Evolutionary conservation across 331 rosid species (phyloP).

Genomic region (Malus hybrid): DNA sequence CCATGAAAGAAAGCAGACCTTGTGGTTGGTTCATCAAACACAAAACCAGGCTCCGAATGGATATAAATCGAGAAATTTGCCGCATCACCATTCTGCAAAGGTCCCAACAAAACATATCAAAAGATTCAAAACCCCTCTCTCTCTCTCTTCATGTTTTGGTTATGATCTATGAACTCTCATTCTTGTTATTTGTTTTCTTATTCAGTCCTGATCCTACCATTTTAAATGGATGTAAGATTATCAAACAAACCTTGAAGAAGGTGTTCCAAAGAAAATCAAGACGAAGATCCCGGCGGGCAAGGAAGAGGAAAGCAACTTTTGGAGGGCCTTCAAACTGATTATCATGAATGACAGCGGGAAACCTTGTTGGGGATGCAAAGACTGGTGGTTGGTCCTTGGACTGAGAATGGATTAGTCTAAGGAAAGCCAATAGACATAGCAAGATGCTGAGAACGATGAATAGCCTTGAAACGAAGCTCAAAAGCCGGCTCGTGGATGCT

Average conservation of each 20-base stretch:
- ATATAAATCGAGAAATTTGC: constrained; percentile 64
- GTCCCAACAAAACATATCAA: neutral
- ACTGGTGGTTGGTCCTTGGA: constrained; percentile 20
- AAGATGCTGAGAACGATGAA: constrained; percentile 34
- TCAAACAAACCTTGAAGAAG: constrained; percentile 63
- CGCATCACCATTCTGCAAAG: constrained; percentile 51
- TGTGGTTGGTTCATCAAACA: constrained; percentile 61
- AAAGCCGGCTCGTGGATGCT: constrained; percentile 33
- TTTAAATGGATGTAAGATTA: neutral
- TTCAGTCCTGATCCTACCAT: too few species aligned
- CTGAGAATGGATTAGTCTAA: constrained; percentile 34
- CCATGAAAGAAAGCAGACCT: constrained; percentile 67
- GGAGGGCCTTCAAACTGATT: constrained; percentile 41
- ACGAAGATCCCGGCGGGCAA: constrained; percentile 61
- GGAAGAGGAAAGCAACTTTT: constrained; percentile 80
- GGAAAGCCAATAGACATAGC: constrained; percentile 47
- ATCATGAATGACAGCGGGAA: constrained; percentile 16
- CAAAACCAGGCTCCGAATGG: constrained; percentile 77
- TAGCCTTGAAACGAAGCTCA: constrained; percentile 43
- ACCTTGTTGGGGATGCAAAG: constrained; percentile 13
- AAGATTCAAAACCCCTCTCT: neutral
- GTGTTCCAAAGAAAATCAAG: constrained; percentile 89
- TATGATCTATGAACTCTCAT: neutral
- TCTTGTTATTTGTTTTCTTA: too few species aligned
- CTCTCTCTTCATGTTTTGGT: neutral